Evolutionary conservation across 139 green algal species (phyloP).

Genomic region (Raphidocelis subcapitata): DNA sequence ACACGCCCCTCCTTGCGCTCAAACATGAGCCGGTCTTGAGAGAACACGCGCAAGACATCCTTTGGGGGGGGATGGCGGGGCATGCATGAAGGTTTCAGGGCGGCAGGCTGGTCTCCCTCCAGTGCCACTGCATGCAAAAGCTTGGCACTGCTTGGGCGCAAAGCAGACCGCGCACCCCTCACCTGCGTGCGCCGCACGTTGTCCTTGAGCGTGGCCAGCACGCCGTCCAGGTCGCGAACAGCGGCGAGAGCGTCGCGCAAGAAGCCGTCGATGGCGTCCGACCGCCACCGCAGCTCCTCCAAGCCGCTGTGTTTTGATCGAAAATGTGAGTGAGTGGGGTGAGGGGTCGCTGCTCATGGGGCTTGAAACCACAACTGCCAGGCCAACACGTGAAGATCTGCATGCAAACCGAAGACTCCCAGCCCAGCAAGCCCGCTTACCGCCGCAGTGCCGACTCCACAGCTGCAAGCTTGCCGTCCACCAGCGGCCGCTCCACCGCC

Average conservation of each 20-base stretch:
- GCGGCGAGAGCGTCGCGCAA: constrained; percentile 75
- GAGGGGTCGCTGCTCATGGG: no score
- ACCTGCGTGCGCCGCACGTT: constrained; percentile 66
- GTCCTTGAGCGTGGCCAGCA: constrained; percentile 78
- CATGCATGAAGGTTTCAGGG: no score
- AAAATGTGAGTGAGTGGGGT: no score
- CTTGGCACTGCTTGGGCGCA: no score
- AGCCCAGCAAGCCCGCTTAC: no score
- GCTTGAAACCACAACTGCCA: no score
- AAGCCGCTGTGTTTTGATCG: constrained; percentile 53
- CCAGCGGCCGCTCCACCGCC: constrained; percentile 79
- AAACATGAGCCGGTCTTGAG: constrained; percentile 84
- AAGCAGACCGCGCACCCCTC: background rate
- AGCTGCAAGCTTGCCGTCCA: constrained; percentile 72
- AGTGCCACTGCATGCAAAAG: no score
- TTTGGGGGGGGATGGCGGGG: no score
- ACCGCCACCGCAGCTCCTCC: constrained; percentile 72
- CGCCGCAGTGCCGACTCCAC: constrained; percentile 59
- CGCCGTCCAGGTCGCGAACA: constrained; percentile 68
- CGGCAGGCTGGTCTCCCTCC: no score
- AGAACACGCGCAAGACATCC: constrained; percentile 47
- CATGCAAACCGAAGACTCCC: no score
- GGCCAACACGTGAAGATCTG: no score
- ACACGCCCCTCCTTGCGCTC: constrained; percentile 68
- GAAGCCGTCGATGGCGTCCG: constrained; percentile 75